Base-by-base conservation (phyloP, 176 grass and related monocot genomes). In the Chloris gayana region DNA sequence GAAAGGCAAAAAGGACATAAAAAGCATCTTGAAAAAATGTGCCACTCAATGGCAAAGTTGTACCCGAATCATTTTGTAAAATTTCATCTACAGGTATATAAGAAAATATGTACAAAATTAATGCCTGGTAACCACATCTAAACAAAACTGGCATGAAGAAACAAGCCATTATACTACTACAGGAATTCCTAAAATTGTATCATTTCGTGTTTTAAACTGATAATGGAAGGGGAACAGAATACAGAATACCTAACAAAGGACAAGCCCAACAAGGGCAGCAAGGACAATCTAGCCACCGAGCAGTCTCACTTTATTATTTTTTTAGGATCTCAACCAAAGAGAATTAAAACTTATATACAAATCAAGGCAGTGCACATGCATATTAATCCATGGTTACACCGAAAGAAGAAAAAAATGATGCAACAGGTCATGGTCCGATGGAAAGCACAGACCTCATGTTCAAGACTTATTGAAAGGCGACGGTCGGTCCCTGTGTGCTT, bases 381-480 rank as follows among this genome's bases (percentile, higher is more conserved):
- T 53, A 63, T 0, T 44, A 24, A 80, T 74, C 12, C 33, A 26
- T 29, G 2, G 17, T n/a, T 24, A 31, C 14, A 5, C 57, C 31
- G 3, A 42, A 72, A 53, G n/a, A 72, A 15, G 32, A 76, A 50
- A 4, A 5, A 37, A 22, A 5, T 18, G 27, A 19, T 60, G 27
- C 38, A 2, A 66, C 56, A 30, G 14, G 53, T 6, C 27, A 80
- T 54, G 21, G 45, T 21, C 21, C 34, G 19, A 24, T 2, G 25
- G 2, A 32, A 78, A 25, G 38, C 15, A 63, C 34, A 14, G 80
- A 95, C 92, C 82, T 99, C 90, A 58, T 95, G 88, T 79, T 99
- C 96, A 42, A 99, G 88, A 63, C 96, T 98, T 76, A 93, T 87
- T 71, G 96, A 99, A 80, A 99, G 92, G 61, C 90, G 88, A 34